Conservation (phyloP, 371 early-diverging fungal genomes). For the Rhizopus microsporus region DNA sequence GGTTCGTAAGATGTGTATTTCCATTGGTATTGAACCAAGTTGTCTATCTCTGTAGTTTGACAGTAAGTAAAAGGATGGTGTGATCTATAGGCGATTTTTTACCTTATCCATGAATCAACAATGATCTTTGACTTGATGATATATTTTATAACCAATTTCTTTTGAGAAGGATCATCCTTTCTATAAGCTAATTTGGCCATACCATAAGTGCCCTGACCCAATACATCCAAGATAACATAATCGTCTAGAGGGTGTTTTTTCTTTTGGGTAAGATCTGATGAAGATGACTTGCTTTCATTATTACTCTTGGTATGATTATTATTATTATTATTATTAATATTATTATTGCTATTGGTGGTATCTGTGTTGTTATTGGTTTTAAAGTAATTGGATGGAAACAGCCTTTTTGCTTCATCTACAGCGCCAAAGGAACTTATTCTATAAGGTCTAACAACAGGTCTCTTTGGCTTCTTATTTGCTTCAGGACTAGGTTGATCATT, state of each 20-base stretch:
- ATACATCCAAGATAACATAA: constrained; percentile 53
- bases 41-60: constrained; percentile 47
- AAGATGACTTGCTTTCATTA: background rate
- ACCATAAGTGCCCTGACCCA: constrained; percentile 75
- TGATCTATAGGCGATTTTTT: background rate
- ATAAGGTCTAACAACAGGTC: constrained; percentile 3
- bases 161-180: constrained; percentile 51
- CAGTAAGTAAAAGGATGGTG: background rate
- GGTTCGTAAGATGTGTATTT: constrained; percentile 66
- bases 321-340: background rate
- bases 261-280: constrained; percentile 9
- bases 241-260: constrained; percentile 41
- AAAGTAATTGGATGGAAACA: constrained; percentile 6
- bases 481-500: background rate
- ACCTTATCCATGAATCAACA: constrained; percentile 65
- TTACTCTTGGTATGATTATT: background rate
- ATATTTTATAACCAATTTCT: constrained; percentile 66
- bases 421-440: constrained; percentile 23
- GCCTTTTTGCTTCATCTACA: constrained; percentile 12
- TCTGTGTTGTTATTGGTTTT: background rate
- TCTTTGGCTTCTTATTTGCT: background rate
- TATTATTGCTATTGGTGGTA: background rate
- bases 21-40: constrained; percentile 65
- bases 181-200: constrained; percentile 56
- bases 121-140: constrained; percentile 67